A percentile compares a stretch with the other conserved stretches of the same genome.
Conservation (phyloP, 1,284 basidiomycete genomes). For the Volvariella surrecta region DNA sequence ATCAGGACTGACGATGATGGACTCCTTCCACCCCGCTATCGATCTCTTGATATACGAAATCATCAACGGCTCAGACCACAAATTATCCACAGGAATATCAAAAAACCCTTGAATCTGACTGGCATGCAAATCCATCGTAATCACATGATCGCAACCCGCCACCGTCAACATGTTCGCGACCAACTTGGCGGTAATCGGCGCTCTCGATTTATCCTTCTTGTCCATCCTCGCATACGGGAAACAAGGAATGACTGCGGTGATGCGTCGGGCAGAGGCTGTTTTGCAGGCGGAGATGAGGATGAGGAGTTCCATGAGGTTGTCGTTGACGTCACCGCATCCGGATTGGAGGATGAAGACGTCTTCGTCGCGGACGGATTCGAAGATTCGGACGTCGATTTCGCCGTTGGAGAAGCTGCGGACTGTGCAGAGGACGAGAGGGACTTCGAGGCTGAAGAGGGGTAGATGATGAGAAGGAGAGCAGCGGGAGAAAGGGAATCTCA, state of each 20-base stretch:
- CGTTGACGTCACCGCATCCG: slow-evolving; percentile 71
- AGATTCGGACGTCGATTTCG: slow-evolving; percentile 88
- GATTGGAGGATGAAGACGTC: slow-evolving; percentile 96
- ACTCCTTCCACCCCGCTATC: slow-evolving; percentile 82
- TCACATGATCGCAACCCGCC: slow-evolving; percentile 97
- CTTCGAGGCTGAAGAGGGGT: slow-evolving; percentile 43
- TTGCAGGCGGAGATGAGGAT: slow-evolving; percentile 93
- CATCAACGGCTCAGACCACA: slow-evolving; percentile 87
- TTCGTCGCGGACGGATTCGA: slow-evolving; percentile 94
- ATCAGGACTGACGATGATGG: slow-evolving; percentile 94
- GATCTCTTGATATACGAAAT: slow-evolving; percentile 84
- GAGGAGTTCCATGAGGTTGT: slow-evolving; percentile 87
- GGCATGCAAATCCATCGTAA: slow-evolving; percentile 98
- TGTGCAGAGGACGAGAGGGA: slow-evolving; percentile 83
- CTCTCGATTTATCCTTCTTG: slow-evolving; percentile 96
- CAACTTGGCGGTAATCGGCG: slow-evolving; percentile 97
- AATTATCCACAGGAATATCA: slow-evolving; percentile 97
- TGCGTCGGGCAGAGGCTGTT: slow-evolving; percentile 91
- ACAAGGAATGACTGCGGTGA: slow-evolving; percentile 97
- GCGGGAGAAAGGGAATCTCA: slow-evolving; percentile 38
- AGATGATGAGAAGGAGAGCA: slow-evolving; percentile 36
- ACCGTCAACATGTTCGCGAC: slow-evolving; percentile 97
- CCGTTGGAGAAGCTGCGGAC: slow-evolving; percentile 96
- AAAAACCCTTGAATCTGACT: slow-evolving; percentile 99
- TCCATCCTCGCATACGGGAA: slow-evolving; percentile 97